Evolutionary conservation across 176 grass and related monocot species (phyloP).

Genomic region (Puccinellia tenuiflora): DNA sequence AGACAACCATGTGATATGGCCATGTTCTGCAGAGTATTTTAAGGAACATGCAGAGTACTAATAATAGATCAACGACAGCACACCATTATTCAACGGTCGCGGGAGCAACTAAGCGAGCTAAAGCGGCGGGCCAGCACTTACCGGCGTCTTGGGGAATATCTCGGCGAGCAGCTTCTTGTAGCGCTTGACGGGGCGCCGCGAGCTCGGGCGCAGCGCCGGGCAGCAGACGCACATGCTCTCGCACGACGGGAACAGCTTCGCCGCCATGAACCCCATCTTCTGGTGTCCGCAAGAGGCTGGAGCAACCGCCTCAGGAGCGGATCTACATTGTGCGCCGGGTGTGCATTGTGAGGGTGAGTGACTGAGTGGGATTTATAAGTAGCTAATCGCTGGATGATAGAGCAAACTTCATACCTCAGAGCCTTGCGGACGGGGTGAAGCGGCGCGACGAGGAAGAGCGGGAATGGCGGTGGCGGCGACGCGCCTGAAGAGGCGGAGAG

Average conservation of each 20-base stretch:
- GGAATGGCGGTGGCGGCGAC: neutral
- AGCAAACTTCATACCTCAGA: neutral
- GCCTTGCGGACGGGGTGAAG: neutral
- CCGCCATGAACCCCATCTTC: constrained; percentile 78
- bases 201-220: constrained; percentile 89
- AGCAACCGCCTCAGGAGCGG: neutral
- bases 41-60: neutral
- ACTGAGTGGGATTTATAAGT: neutral
- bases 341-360: neutral
- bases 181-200: constrained; percentile 86
- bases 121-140: constrained; percentile 29
- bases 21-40: neutral
- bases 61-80: constrained; percentile 18
- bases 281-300: neutral
- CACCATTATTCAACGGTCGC: neutral
- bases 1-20: neutral
- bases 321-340: constrained; percentile 9
- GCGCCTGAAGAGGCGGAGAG: neutral
- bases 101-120: neutral
- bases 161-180: constrained; percentile 98
- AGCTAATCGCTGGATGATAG: neutral
- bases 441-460: neutral
- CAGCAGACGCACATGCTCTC: constrained; percentile 98
- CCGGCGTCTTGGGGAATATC: constrained; percentile 85
- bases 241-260: constrained; percentile 82